phyloP scores from a whole-genome alignment of 495 filamentous ascomycete species.

The Podospora australis region DNA sequence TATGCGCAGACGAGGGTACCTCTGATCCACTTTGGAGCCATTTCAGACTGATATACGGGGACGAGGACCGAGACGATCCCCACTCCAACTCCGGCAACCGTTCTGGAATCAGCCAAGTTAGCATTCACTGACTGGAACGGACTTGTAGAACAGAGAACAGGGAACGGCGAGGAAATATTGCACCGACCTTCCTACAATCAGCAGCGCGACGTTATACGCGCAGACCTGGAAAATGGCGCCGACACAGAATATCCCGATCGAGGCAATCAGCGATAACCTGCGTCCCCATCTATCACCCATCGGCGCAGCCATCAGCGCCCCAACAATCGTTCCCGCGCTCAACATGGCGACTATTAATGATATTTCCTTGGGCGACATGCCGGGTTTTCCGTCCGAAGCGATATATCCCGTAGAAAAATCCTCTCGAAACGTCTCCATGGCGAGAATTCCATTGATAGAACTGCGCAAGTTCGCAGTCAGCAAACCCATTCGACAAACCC shows the following conservation, averaged over 20 bases:
- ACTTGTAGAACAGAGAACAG: background rate
- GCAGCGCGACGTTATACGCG: constrained; percentile 54
- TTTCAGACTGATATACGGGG: constrained; percentile 85
- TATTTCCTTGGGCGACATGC: constrained; percentile 54
- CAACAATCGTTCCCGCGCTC: constrained; percentile 83
- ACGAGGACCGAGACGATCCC: constrained; percentile 77
- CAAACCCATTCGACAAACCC: constrained; percentile 11
- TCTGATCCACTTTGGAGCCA: constrained; percentile 85
- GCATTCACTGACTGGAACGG: background rate
- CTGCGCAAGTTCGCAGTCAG: constrained; percentile 40
- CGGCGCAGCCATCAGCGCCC: constrained; percentile 65
- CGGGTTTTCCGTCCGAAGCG: constrained; percentile 41
- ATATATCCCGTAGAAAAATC: constrained; percentile 64
- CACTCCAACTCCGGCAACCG: constrained; percentile 75
- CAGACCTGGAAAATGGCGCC: constrained; percentile 78
- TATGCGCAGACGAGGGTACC: constrained; percentile 87
- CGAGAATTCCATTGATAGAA: constrained; percentile 86
- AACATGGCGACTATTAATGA: constrained; percentile 82
- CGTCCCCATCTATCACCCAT: constrained; percentile 72
- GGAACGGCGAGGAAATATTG: background rate
- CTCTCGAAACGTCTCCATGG: constrained; percentile 69
- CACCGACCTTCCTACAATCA: constrained; percentile 47
- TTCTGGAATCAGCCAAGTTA: constrained; percentile 31
- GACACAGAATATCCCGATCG: constrained; percentile 66
- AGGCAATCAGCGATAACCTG: constrained; percentile 64